Conservation (phyloP, 2,329 filamentous ascomycete genomes). For the Penicillium thymicola region DNA sequence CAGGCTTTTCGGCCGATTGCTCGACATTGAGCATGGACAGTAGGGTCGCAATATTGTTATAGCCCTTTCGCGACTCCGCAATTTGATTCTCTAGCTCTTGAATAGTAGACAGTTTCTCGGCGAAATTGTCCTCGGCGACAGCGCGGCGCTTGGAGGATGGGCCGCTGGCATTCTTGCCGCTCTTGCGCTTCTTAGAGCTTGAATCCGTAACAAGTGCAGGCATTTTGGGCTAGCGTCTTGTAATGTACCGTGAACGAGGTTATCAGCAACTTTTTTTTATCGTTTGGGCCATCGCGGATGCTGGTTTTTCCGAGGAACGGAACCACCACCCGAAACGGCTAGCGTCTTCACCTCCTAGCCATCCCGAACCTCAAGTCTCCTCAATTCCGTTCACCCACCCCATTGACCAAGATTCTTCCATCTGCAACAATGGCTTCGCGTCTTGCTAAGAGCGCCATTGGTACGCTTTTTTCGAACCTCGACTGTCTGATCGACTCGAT, state of each 20-base stretch:
- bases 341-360: constrained; percentile 40
- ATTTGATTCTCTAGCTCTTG: constrained; percentile 76
- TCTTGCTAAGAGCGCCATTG: constrained; percentile 90
- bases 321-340: constrained; percentile 29
- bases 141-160: constrained; percentile 46
- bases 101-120: constrained; percentile 63
- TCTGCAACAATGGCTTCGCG: constrained; percentile 89
- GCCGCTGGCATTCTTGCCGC: constrained; percentile 30
- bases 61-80: constrained; percentile 79
- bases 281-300: constrained; percentile 31
- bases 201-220: constrained; percentile 22
- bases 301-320: constrained; percentile 32
- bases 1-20: constrained; percentile 52
- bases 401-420: constrained; percentile 51
- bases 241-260: constrained; percentile 5
- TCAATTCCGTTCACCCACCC: constrained; percentile 40
- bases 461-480: constrained; percentile 58
- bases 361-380: constrained; percentile 41
- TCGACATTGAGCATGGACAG: constrained; percentile 58
- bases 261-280: constrained; percentile 24
- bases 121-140: constrained; percentile 46
- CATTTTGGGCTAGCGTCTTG: constrained; percentile 26
- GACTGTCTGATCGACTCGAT: constrained; percentile 12
- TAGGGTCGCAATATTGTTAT: constrained; percentile 81
- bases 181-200: constrained; percentile 43